Base-by-base conservation (phyloP, 805 yeast species). In the Debaryomyces hansenii region DNA sequence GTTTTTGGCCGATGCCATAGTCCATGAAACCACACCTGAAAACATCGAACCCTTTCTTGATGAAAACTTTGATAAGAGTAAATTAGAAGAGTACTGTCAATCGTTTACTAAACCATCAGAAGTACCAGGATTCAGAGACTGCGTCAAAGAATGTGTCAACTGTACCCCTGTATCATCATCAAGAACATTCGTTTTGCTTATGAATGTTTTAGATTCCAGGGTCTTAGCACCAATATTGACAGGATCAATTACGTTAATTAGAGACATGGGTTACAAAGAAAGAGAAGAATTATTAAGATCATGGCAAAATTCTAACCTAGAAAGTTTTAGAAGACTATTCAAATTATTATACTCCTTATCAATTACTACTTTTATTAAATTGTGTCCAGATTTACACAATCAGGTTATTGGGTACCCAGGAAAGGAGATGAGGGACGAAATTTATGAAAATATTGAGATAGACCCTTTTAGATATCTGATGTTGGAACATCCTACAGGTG, bases 291-390 rank as follows among this genome's bases (percentile, higher is more conserved):
- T 76, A 14, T 50, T 79, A 27, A 45, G 41, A 4, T 47, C 64
- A 4, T 75, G 80, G 81, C 57, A 70, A 31, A 62, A 62, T 47
- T 74, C 82, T 7, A 70, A 71, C 2, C 16, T 78, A 16, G 45
- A 62, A 2, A 43, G 51, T 10, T 65, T 69, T 42, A 65, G 78
- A 38, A 56, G 63, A 44, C 52, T 78, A 6, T 71, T 61, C 53
- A 50, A 62, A 21, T 53, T 68, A 18, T 44, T 76, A 37, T 35
- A 48, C 15, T 42, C 62, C 7, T 27, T 74, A 12, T 46, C 68
- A 7, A 44, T 62, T 16, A 37, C 57, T 27, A 49, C 65, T 0
- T 74, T 63, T 48, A 51, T 57, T 4, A 48, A 54, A 12, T 37
- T 58, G 16, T 70, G 71, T 7, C 60, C 67, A 5, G 70, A 66